phyloP scores from a whole-genome alignment of 495 filamentous ascomycete genomes.

The Friedmanniomyces simplex region DNA sequence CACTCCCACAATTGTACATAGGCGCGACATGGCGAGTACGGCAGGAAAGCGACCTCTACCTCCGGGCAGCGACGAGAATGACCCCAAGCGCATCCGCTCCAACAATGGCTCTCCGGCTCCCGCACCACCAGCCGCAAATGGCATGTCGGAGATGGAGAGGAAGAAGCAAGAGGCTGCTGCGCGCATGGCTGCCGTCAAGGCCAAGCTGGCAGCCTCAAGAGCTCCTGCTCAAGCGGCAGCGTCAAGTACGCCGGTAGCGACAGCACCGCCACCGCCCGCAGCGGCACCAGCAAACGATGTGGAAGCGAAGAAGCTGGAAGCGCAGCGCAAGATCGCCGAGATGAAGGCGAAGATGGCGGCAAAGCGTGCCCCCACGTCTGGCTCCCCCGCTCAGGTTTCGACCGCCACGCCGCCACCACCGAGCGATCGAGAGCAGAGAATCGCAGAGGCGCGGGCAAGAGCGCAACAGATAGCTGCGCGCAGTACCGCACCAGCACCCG shows the following conservation, averaged over 20 bases:
- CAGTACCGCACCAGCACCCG: slow-evolving; percentile 62
- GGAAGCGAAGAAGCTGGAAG: slow-evolving; percentile 15
- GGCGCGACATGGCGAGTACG: slow-evolving; percentile 32
- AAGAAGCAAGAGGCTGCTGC: slow-evolving; percentile 13
- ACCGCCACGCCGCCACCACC: slow-evolving; percentile 4
- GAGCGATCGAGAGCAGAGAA: slow-evolving; percentile 10
- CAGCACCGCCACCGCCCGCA: slow-evolving; percentile 32
- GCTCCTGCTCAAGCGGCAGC: slow-evolving; percentile 14
- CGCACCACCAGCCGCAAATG: slow-evolving; percentile 27
- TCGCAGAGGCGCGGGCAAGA: slow-evolving; percentile 20
- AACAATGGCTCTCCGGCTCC: slow-evolving; percentile 49
- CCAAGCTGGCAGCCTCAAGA: slow-evolving; percentile 23
- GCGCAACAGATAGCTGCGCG: slow-evolving; percentile 13
- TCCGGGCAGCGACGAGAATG: slow-evolving; percentile 41
- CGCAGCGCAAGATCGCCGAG: slow-evolving; percentile 43
- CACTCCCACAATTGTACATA: not conserved
- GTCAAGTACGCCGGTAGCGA: slow-evolving; percentile 34
- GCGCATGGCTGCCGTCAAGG: slow-evolving; percentile 25
- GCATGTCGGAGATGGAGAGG: slow-evolving; percentile 10
- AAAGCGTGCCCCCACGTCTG: not conserved
- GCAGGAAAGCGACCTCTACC: slow-evolving; percentile 53
- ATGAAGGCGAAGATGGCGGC: slow-evolving; percentile 56
- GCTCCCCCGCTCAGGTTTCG: slow-evolving; percentile 1
- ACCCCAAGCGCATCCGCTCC: slow-evolving; percentile 46
- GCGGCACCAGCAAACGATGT: slow-evolving; percentile 1